Evolutionary conservation across 2,329 filamentous ascomycete species (phyloP).

Genomic region (Diaporthe vexans): DNA sequence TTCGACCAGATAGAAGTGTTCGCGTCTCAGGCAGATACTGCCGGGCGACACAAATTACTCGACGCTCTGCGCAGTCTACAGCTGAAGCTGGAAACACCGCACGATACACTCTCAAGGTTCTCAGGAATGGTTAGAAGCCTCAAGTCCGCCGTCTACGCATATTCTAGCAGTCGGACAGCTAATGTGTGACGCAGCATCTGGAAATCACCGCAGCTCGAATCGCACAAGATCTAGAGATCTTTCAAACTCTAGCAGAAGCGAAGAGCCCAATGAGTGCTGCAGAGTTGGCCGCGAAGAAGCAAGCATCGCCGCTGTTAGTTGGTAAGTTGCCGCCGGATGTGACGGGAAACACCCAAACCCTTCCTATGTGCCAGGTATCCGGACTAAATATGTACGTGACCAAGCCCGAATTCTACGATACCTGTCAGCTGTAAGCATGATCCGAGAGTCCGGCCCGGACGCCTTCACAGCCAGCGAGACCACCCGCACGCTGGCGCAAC

Average conservation of each 20-base stretch:
- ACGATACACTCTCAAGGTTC: slow-evolving; percentile 38
- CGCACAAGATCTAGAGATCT: slow-evolving; percentile 21
- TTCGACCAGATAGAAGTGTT: not conserved
- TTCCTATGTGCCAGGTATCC: not conserved
- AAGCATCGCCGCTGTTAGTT: slow-evolving; percentile 7
- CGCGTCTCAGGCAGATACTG: not conserved
- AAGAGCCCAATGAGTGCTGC: not conserved
- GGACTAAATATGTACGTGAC: not conserved
- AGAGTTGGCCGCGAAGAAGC: slow-evolving; percentile 24
- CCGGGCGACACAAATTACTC: slow-evolving; percentile 30
- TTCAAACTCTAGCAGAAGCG: not conserved
- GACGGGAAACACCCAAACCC: not conserved
- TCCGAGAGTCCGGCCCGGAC: slow-evolving; percentile 34
- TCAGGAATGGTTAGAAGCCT: not conserved
- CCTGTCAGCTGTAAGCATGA: slow-evolving; percentile 13
- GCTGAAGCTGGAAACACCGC: slow-evolving; percentile 40
- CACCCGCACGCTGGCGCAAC: slow-evolving; percentile 36
- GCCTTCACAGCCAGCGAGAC: slow-evolving; percentile 36
- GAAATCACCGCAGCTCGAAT: slow-evolving; percentile 17
- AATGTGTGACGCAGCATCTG: not conserved
- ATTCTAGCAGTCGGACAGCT: accelerated
- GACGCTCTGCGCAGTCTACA: slow-evolving; percentile 38
- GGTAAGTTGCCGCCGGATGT: not conserved
- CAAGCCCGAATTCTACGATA: slow-evolving; percentile 32
- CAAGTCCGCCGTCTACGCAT: accelerated